A percentile compares a stretch with the other conserved stretches of the same genome.
Conservation (phyloP, 768 basidiomycete species). For the Macrolepiota albuminosa region DNA sequence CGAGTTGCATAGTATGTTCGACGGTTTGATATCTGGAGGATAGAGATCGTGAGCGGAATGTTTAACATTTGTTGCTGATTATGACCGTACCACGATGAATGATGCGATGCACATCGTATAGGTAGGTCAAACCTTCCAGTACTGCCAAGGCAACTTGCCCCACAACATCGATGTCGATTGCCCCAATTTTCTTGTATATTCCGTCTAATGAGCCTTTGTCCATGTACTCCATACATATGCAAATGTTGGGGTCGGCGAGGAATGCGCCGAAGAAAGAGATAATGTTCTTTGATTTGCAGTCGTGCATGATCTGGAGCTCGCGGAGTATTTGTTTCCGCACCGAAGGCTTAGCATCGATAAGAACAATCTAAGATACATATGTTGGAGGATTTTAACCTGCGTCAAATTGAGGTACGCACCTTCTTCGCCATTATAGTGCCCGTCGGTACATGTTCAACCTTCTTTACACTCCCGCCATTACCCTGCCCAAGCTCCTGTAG, state of each 20-base stretch:
- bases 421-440: constrained; percentile 98
- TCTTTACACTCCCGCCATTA: constrained; percentile 96
- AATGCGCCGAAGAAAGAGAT: constrained; percentile 98
- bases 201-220: constrained; percentile 92
- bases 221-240: constrained; percentile 98
- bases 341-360: constrained; percentile 94
- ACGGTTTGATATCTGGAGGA: constrained; percentile 92
- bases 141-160: constrained; percentile 94
- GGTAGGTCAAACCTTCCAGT: constrained; percentile 90
- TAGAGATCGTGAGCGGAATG: constrained; percentile 19
- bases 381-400: constrained; percentile 1
- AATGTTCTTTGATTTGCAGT: constrained; percentile 90
- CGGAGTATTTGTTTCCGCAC: constrained; percentile 97
- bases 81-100: constrained; percentile 86
- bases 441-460: constrained; percentile 89
- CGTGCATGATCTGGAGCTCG: constrained; percentile 98
- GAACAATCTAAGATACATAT: constrained; percentile 62
- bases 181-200: constrained; percentile 93
- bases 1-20: constrained; percentile 95
- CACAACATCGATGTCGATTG: constrained; percentile 90
- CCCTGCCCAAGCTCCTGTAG: constrained; percentile 90
- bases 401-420: constrained; percentile 39
- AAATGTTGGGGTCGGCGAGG: constrained; percentile 95
- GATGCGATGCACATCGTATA: constrained; percentile 96
- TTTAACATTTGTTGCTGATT: not conserved